These are phyloP conservation scores for Thamnidium elegans DNA, from an alignment of 192 early-diverging fungal genomes.

Conservation along the genomic window DNA sequence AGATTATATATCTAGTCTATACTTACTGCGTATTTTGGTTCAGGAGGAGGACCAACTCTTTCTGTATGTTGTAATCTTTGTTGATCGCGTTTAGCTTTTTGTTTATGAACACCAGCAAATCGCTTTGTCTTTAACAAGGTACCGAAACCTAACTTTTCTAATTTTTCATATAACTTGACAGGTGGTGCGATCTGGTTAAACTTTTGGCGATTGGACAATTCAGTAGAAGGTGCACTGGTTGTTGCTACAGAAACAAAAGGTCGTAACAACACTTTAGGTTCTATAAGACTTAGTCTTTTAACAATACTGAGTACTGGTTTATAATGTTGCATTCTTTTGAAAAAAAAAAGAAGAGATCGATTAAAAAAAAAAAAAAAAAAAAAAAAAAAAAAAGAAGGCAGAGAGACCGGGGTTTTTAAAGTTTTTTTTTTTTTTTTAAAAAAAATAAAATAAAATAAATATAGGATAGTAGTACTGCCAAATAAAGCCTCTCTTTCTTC, in stretches of 20 bases:
- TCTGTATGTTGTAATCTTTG: slow-evolving; percentile 7
- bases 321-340: neutral
- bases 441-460: too few relatives aligned
- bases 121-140: slow-evolving; percentile 32
- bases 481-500: neutral
- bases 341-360: neutral
- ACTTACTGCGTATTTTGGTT: slow-evolving; percentile 29
- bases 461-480: neutral
- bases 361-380: neutral
- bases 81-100: slow-evolving; percentile 1
- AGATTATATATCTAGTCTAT: neutral
- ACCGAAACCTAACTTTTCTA: slow-evolving; percentile 37
- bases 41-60: slow-evolving; percentile 4
- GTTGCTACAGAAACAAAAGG: too few relatives aligned
- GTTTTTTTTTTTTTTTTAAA: slow-evolving; percentile 1
- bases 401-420: neutral
- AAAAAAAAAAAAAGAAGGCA: neutral
- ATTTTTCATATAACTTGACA: slow-evolving; percentile 21
- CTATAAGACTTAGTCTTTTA: neutral
- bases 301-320: neutral
- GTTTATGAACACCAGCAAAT: slow-evolving; percentile 17
- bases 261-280: too few relatives aligned
- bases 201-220: slow-evolving; percentile 40
- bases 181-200: slow-evolving; percentile 33
- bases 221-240: neutral